Percentiles rank a stretch among this genome's conserved stretches.
Conservation (phyloP, 805 yeast species). For the Cyberlindnera japonica region DNA sequence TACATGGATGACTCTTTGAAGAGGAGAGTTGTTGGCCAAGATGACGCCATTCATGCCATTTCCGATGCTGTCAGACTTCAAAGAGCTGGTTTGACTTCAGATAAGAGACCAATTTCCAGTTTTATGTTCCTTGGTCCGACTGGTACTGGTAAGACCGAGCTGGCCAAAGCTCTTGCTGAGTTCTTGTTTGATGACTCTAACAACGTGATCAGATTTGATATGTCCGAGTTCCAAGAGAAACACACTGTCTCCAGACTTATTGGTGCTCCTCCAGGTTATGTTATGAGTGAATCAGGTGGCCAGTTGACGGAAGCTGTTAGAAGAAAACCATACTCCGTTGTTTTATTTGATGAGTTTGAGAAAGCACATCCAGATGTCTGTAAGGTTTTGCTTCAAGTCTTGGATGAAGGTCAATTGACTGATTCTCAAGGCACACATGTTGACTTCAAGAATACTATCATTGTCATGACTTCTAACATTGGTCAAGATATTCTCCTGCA, state of each 20-base stretch:
- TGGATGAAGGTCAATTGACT: conserved; percentile 92
- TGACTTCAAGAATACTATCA: conserved; percentile 90
- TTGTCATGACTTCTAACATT: conserved; percentile 94
- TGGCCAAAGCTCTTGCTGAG: conserved; percentile 88
- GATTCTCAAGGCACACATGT: conserved; percentile 94
- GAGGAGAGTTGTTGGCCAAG: conserved; percentile 88
- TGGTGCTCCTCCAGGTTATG: conserved; percentile 98
- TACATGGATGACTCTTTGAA: conserved; percentile 81
- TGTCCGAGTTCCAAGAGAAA: conserved; percentile 97
- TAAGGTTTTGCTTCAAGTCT: conserved; percentile 82
- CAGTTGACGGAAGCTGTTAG: conserved; percentile 95
- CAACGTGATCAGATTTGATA: conserved; percentile 87
- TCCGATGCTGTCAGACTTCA: conserved; percentile 94
- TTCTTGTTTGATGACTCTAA: conserved; percentile 86
- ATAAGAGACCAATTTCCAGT: conserved; percentile 92
- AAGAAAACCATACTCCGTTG: conserved; percentile 90
- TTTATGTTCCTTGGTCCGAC: conserved; percentile 98
- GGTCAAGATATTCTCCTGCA: conserved; percentile 85
- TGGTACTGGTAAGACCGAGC: conserved; percentile 97
- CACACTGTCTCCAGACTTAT: conserved; percentile 87
- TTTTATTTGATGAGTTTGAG: conserved; percentile 92
- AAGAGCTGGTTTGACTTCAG: conserved; percentile 94
- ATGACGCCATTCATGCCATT: conserved; percentile 85
- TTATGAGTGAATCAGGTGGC: conserved; percentile 90
- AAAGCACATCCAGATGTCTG: conserved; percentile 97